Evolutionary conservation across 371 early-diverging fungal genomes (phyloP), one percentile per base, ranked within the genome.

Genomic region (Funneliformis caledonium): DNA sequence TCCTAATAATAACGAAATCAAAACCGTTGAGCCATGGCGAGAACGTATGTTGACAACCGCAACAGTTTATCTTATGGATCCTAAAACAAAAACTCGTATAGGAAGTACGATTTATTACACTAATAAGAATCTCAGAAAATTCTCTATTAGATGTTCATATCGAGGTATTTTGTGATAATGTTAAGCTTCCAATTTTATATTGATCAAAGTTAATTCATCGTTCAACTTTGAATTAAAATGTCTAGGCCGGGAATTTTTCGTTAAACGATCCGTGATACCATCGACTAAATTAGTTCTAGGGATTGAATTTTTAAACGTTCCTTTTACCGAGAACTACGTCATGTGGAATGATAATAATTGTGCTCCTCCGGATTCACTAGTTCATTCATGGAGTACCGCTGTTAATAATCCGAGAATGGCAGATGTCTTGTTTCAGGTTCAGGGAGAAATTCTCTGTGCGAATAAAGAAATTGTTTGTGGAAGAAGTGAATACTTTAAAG

Each of bases 391-490:
- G 72, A n/a, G 14, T 31, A 52, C 48, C 22, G 72, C 26, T 47
- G 31, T 72, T 14, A 72, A 72, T 22, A 72, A 72, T 52, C 52
- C 72, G 14, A 45, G 72, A n/a, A 48, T 72, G 72, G 73, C 73
- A 12, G 73, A 73, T 73, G 73, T 73, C 19, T 26, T 48, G 12
- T 73, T 73, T 19, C 31, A 73, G 37, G 73, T 73, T 33, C 47
- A 73, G 8, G 73, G 48, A 26, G 50, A 73, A n/a, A 47, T 33
- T 31, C 26, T 73, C 7, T 73, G 47, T 11, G 48, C 73, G 22
- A 73, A 50, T 26, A 73, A 73, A 19, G 73, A 73, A 16, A 16
- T 73, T 50, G 47, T 73, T 43, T 73, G 73, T 12, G 73, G 52
- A 2, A 42, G 72, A 43, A 72, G 72, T 52, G 56, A 50, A 73